Base-by-base conservation (phyloP, 2,329 filamentous ascomycete genomes). In the Calonectria pteridis region DNA sequence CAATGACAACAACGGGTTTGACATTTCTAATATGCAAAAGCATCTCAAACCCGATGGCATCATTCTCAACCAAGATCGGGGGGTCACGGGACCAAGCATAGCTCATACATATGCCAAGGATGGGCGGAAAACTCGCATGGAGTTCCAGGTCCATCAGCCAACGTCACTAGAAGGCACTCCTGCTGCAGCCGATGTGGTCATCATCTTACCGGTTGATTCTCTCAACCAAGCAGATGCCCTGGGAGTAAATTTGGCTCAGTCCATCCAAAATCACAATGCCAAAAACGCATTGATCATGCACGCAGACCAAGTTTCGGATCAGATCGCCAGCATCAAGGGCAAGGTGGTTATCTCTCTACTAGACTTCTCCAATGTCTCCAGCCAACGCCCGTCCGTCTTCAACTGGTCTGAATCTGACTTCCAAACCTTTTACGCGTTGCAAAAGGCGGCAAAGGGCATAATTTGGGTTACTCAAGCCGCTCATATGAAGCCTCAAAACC, bases 401-500 rank as follows among this genome's bases (percentile, higher is more conserved):
- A 70, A 80, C 40, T 87, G 89, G 83, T 77, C 76, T 2, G 77
- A 84, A 13, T 14, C 76, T 0, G 78, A 84, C 6, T 91, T 89
- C 73, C 67, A 82, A 0, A 50, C 77, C 1, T 84, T 91, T 33
- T 84, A 87, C 33, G 74, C 77, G 0, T 77, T 91, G 20, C 78
- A 88, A 3, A 76, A 79, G 6, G 67, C 66, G 1, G 81, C 85
- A 1, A 83, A 82, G 20, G 83, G 85, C 2, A 76, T 91, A 1
- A 59, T 91, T 1, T 91, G 89, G 88, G 73, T 89, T 23, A 87
- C 87, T 0, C 80, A 81, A 0, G 86, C 85, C 5, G 87, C 86
- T 2, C 84, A 87, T 35, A 84, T 79, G 81, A 82, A 74, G 53
- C 80, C 79, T 18, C 63, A 37, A 49, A 83, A 82, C 20, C 87